Conservation (phyloP, 148 eudicot species). For the Gaultheria prostrata region DNA sequence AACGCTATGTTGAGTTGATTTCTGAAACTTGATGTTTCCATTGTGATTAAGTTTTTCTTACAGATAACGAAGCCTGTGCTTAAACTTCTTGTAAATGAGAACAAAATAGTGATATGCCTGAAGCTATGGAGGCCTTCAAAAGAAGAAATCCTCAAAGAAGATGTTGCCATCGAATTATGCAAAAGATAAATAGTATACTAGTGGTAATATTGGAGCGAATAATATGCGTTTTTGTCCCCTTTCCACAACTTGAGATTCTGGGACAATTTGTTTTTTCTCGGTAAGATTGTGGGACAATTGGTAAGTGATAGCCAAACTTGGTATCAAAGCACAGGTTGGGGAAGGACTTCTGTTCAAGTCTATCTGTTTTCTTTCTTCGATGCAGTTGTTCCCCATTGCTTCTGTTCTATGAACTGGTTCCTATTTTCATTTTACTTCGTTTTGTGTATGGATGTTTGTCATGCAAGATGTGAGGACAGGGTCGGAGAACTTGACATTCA, state of each 20-base stretch:
- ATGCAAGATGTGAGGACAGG: neutral
- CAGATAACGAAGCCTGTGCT: neutral
- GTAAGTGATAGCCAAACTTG: neutral
- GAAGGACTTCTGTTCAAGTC: neutral
- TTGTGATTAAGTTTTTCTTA: neutral
- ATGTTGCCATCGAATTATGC: neutral
- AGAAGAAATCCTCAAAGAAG: neutral
- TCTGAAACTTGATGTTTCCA: neutral
- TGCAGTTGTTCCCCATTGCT: neutral
- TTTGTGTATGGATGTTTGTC: neutral
- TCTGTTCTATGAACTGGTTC: neutral
- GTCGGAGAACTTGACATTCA: neutral
- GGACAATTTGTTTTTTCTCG: neutral
- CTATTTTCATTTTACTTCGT: neutral
- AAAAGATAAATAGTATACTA: neutral
- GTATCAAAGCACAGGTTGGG: neutral
- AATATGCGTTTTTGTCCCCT: neutral
- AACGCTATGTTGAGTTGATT: neutral
- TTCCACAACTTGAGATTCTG: neutral
- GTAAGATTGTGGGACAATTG: neutral
- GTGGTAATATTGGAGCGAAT: neutral
- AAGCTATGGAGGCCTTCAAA: neutral
- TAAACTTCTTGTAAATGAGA: neutral
- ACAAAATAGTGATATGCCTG: neutral
- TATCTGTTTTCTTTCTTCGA: neutral